Evolutionary conservation across 2,329 filamentous ascomycete genomes (phyloP).

Genomic region (Uncinocarpus reesii): DNA sequence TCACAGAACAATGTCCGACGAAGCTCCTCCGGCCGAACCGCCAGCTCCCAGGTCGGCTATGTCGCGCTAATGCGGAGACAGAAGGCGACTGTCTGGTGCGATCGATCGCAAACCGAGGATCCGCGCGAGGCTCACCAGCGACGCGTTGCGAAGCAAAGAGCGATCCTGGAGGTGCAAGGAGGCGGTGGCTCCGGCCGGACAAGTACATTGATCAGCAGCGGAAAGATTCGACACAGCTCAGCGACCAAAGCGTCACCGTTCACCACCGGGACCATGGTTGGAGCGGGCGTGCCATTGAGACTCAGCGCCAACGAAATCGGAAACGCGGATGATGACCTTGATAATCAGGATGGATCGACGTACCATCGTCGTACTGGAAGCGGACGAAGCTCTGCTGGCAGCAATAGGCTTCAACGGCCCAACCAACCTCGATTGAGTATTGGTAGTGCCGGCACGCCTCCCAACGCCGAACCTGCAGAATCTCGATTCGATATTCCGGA

Average conservation of each 20-base stretch:
- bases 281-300: conserved; percentile 77
- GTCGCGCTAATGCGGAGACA: conserved; percentile 93
- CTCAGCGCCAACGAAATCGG: conserved; percentile 93
- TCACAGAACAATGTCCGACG: conserved; percentile 45
- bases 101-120: conserved; percentile 85
- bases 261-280: conserved; percentile 61
- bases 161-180: conserved; percentile 70
- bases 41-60: conserved; percentile 60
- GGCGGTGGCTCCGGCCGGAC: conserved; percentile 45
- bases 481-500: conserved; percentile 31
- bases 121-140: conserved; percentile 73
- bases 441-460: conserved; percentile 45
- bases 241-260: conserved; percentile 73
- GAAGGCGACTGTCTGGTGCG: conserved; percentile 97
- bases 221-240: conserved; percentile 84
- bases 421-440: conserved; percentile 32
- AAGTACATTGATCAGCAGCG: conserved; percentile 53
- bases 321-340: conserved; percentile 71
- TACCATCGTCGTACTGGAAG: conserved; percentile 47
- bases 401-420: conserved; percentile 33
- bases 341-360: conserved; percentile 42
- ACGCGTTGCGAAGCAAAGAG: conserved; percentile 74
- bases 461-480: conserved; percentile 28
- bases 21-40: conserved; percentile 71
- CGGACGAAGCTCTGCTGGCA: conserved; percentile 48